Evolutionary conservation across 73 alveolate species (phyloP).

Genomic region (Paramecium biaurelia): DNA sequence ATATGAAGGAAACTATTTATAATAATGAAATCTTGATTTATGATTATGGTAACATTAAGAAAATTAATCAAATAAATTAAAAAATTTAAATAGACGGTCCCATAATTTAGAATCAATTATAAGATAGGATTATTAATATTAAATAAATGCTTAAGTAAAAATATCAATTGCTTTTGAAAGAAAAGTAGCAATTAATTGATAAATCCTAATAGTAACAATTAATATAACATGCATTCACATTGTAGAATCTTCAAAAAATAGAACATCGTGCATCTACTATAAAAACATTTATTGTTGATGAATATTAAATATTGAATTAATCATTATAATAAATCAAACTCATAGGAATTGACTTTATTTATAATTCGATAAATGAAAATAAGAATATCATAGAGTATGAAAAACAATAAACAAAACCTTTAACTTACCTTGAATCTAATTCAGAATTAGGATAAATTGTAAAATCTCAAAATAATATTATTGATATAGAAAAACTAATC

Average conservation of each 20-base stretch:
- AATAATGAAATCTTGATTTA: background rate
- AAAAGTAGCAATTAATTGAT: background rate
- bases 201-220: background rate
- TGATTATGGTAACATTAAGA: conserved; percentile 11
- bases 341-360: background rate
- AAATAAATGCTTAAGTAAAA: background rate
- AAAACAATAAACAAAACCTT: background rate
- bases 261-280: background rate
- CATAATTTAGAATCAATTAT: background rate
- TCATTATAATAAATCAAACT: background rate
- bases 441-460: background rate
- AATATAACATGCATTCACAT: background rate
- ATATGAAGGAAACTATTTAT: background rate
- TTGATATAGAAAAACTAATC: background rate
- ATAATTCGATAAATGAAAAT: conserved; percentile 20
- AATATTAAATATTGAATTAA: background rate
- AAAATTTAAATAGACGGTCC: conserved; percentile 28
- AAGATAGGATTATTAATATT: background rate
- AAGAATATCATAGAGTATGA: conserved; percentile 12
- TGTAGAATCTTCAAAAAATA: background rate
- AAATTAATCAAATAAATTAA: conserved; percentile 15
- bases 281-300: background rate
- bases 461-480: background rate
- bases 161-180: background rate
- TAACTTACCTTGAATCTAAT: background rate